Percentiles rank a stretch among this genome's conserved stretches.
phyloP scores from a whole-genome alignment of 192 early-diverging fungal species.

The Bifiguratus adelaidae region DNA sequence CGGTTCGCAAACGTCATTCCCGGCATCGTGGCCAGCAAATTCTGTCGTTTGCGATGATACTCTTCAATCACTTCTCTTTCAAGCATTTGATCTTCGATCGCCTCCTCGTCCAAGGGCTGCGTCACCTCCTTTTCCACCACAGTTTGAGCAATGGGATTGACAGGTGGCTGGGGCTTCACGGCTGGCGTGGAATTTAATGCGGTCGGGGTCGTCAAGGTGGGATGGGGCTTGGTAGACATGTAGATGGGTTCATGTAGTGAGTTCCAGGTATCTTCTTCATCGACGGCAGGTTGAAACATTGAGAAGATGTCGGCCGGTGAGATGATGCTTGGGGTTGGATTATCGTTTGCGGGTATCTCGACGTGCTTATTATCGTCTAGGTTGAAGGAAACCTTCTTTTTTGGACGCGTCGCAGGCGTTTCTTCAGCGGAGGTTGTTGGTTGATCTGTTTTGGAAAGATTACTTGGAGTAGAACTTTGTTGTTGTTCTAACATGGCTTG shows the following conservation, averaged over 20 bases:
- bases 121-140: constrained; percentile 30
- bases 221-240: too few species aligned
- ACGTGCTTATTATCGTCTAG: neutral
- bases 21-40: constrained; percentile 9
- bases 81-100: constrained; percentile 36
- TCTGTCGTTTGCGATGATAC: constrained; percentile 5
- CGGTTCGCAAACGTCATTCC: neutral
- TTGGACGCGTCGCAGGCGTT: neutral
- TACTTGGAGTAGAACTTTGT: neutral
- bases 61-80: constrained; percentile 22
- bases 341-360: neutral
- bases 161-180: too few species aligned
- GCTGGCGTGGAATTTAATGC: too few species aligned
- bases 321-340: neutral
- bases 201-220: too few species aligned
- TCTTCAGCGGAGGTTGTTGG: neutral
- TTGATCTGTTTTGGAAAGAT: neutral
- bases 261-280: too few species aligned
- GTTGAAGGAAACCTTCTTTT: neutral
- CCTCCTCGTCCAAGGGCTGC: constrained; percentile 29
- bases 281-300: neutral
- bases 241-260: too few species aligned
- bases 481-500: constrained; percentile 14
- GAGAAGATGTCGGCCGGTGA: neutral
- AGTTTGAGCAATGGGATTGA: too few species aligned